Percentiles rank a stretch among this genome's conserved stretches.
phyloP scores from a whole-genome alignment of 306 rosid genomes.

The Castanea crenata region DNA sequence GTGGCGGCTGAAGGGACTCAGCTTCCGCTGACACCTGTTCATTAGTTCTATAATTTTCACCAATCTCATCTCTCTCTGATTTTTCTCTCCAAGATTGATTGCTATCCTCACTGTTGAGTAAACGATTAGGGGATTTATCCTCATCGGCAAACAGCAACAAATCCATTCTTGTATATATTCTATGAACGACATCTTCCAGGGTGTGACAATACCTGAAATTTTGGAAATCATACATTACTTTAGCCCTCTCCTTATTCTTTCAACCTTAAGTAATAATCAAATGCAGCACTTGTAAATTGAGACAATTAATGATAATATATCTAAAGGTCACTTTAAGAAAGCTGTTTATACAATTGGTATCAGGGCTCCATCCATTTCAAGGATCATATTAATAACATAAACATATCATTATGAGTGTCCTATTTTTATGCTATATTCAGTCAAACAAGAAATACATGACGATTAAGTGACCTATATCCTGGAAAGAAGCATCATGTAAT shows the following conservation, averaged over 20 bases:
- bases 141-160: constrained; percentile 60
- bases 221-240: constrained; percentile 14
- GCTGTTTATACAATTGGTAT: not conserved
- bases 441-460: not conserved
- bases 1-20: constrained; percentile 33
- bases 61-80: constrained; percentile 44
- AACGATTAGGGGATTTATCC: constrained; percentile 47
- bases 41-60: constrained; percentile 40
- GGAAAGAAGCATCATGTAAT: not conserved
- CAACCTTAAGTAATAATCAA: not conserved
- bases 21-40: constrained; percentile 51
- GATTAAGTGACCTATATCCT: not conserved
- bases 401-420: not conserved
- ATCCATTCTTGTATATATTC: constrained; percentile 75
- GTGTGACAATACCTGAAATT: constrained; percentile 70
- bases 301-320: not conserved
- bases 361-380: not conserved
- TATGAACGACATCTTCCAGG: constrained; percentile 66
- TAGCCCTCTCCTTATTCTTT: constrained; percentile 15
- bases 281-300: not conserved
- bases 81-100: constrained; percentile 45
- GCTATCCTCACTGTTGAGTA: constrained; percentile 76
- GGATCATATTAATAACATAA: not conserved
- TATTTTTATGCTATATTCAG: not conserved
- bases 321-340: not conserved